Conservation (phyloP, 768 basidiomycete species). For the Lactifluus echinatus region DNA sequence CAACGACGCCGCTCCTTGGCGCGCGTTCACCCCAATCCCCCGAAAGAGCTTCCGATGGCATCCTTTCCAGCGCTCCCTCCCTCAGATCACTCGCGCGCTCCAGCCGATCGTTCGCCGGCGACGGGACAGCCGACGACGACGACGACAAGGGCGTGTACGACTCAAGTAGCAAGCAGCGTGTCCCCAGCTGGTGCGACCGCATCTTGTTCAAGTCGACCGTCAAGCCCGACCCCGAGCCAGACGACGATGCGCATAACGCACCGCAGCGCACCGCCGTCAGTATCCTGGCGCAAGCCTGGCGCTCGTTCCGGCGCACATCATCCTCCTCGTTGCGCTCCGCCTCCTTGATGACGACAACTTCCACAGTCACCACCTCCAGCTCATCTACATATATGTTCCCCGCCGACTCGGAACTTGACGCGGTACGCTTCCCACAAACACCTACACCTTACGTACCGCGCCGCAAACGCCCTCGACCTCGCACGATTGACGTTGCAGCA, state of each 20-base stretch:
- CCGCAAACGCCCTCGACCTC: constrained; percentile 11
- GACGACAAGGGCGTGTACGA: constrained; percentile 67
- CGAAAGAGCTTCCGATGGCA: background rate
- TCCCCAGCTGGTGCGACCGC: constrained; percentile 86
- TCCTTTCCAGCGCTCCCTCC: background rate
- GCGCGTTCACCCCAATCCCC: background rate
- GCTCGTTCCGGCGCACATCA: constrained; percentile 13
- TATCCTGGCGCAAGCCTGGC: constrained; percentile 21
- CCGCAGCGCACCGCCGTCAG: constrained; percentile 26
- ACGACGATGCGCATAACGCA: constrained; percentile 29
- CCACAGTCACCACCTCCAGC: background rate
- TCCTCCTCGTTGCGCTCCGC: constrained; percentile 9
- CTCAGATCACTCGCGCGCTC: background rate
- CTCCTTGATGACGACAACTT: background rate
- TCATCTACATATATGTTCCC: background rate
- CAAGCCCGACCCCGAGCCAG: constrained; percentile 35
- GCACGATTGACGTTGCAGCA: constrained; percentile 10
- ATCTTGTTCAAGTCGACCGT: constrained; percentile 77
- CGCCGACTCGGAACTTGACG: background rate
- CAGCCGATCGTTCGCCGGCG: constrained; percentile 16
- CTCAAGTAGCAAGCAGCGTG: constrained; percentile 70
- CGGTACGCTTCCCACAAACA: background rate
- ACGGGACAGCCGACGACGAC: constrained; percentile 32
- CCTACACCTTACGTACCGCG: constrained; percentile 10
- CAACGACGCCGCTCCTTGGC: constrained; percentile 12